Conservation (phyloP, 2,329 filamentous ascomycete genomes). For the Chaetomiaceae sp. region DNA sequence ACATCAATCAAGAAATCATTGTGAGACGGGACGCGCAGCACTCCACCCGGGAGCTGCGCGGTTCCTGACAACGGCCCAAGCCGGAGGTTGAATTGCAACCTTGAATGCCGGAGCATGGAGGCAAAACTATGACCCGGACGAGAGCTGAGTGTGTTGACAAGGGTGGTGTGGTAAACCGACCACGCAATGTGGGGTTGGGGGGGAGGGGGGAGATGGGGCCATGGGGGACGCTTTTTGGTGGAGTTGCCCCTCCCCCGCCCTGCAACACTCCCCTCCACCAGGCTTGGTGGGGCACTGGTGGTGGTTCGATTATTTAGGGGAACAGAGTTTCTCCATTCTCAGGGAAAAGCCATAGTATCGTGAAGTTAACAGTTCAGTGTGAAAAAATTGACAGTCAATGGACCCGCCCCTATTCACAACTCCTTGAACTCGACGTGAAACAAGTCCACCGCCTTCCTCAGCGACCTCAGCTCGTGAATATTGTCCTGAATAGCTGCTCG, state of each 20-base stretch:
- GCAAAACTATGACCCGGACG: conserved; percentile 27
- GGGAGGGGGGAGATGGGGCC: background rate
- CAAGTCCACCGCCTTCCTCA: conserved; percentile 19
- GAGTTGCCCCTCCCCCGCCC: conserved; percentile 19
- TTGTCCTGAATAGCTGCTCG: conserved; percentile 19
- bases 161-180: background rate
- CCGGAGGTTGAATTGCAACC: conserved; percentile 22
- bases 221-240: background rate
- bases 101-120: conserved; percentile 14
- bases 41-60: conserved; percentile 7
- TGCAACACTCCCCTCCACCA: background rate
- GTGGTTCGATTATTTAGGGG: too few species aligned
- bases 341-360: too few species aligned
- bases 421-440: conserved; percentile 22
- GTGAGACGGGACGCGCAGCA: background rate
- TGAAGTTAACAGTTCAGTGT: too few species aligned
- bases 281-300: too few species aligned
- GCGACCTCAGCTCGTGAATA: conserved; percentile 16
- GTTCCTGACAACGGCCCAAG: conserved; percentile 2
- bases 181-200: background rate
- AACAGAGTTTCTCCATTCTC: too few species aligned
- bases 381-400: too few species aligned
- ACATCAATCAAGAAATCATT: background rate
- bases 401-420: conserved; percentile 11
- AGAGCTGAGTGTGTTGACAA: too few species aligned